Percentiles rank a stretch among this genome's conserved stretches.
These are phyloP conservation scores for Neofusicoccum sp. DNA, from an alignment of 2,329 filamentous ascomycete species.

Conservation along the genomic window DNA sequence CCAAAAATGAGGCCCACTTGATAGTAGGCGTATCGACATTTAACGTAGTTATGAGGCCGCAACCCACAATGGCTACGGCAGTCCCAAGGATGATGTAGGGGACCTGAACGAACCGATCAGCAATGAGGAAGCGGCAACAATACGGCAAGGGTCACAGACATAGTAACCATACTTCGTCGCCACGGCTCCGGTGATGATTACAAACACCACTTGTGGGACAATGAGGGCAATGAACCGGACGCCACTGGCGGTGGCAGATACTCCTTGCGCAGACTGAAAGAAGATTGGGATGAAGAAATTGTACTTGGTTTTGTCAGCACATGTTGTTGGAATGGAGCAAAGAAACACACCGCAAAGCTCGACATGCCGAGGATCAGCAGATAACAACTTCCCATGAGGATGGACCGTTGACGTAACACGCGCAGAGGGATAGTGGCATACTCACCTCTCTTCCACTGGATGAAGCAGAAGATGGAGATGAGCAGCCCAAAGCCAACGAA, in stretches of 20 bases:
- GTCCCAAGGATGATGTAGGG: conserved; percentile 49
- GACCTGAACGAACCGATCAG: conserved; percentile 51
- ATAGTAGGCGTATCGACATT: conserved; percentile 19
- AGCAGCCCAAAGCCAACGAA: conserved; percentile 49
- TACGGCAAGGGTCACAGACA: background rate
- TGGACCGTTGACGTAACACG: no score
- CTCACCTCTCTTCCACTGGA: conserved; percentile 31
- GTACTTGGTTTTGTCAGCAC: no score
- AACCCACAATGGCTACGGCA: conserved; percentile 42
- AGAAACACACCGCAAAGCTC: no score
- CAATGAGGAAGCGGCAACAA: conserved; percentile 35
- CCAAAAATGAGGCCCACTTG: conserved; percentile 36
- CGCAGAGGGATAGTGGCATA: no score
- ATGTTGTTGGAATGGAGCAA: no score
- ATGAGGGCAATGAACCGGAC: conserved; percentile 36
- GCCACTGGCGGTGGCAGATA: conserved; percentile 50
- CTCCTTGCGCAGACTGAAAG: no score
- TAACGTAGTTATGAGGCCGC: conserved; percentile 32
- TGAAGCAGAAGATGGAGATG: conserved; percentile 44
- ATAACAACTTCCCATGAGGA: no score
- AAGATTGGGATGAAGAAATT: no score
- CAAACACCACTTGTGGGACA: conserved; percentile 28
- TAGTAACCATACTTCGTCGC: no score
- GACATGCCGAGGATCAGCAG: no score
- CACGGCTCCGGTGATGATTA: no score